phyloP scores from a whole-genome alignment of 2,329 filamentous ascomycete species.

The Fusarium bactridioides region DNA sequence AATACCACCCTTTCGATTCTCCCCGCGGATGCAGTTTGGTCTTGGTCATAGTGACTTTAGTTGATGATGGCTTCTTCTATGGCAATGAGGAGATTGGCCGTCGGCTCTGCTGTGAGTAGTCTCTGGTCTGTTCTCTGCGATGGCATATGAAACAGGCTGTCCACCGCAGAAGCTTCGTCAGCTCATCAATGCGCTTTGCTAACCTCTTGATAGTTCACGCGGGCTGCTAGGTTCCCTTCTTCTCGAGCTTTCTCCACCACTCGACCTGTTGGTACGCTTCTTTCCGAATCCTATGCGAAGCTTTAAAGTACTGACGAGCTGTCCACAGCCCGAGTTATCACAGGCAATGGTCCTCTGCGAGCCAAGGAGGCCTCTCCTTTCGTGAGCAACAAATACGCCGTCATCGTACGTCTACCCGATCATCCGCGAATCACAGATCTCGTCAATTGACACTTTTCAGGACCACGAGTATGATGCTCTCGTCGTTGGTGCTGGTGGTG shows the following conservation, averaged over 20 bases:
- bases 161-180: conserved; percentile 20
- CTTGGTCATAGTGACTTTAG: conserved; percentile 40
- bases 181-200: conserved; percentile 27
- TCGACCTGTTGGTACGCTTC: conserved; percentile 73
- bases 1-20: conserved; percentile 37
- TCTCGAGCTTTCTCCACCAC: conserved; percentile 87
- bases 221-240: conserved; percentile 68
- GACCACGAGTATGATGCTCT: conserved; percentile 99
- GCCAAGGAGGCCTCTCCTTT: conserved; percentile 93
- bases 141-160: conserved; percentile 11
- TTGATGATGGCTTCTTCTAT: conserved; percentile 68
- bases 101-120: conserved; percentile 63
- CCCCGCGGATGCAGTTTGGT: conserved; percentile 45
- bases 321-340: conserved; percentile 78
- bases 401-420: conserved; percentile 73
- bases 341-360: conserved; percentile 78
- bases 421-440: neutral
- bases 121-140: conserved; percentile 25
- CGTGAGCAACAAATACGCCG: conserved; percentile 88
- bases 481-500: conserved; percentile 85
- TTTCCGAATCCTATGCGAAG: neutral
- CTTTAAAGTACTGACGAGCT: conserved; percentile 25
- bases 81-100: conserved; percentile 68
- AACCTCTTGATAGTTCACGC: conserved; percentile 63
- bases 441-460: conserved; percentile 53